Base-by-base conservation (phyloP, 1,284 basidiomycete genomes). In the Pascua guehoae region DNA sequence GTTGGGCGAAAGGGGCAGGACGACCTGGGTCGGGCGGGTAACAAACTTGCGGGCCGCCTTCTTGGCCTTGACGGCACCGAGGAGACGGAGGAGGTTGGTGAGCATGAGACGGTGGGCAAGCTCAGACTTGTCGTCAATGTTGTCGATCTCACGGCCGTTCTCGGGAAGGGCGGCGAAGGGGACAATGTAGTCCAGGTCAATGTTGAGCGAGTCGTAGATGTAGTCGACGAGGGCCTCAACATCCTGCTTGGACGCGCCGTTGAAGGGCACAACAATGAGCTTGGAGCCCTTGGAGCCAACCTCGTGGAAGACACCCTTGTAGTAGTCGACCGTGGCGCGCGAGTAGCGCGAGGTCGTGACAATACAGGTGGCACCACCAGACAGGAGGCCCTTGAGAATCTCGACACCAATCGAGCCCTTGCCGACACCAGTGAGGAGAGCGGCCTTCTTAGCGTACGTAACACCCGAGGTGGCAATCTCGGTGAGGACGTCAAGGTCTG, bases 101-200 rank as follows among this genome's bases (percentile, higher is more conserved):
- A 94, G 80, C 91, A 96, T 96, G 81, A 96, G 92, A 60, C 96
- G 88, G 77, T 98, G 96, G 16, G 96, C 95, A 45, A 98, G 85
- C 78, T 98, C 95, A 12, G 95, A 97, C 76, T 89, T 89, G 81
- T 98, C 96, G 74, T 98, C 96, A 61, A 98, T 82, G 36, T 88
- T 86, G 70, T 98, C 95, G 60, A 98, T 98, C 79, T 98, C 92
- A 61, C 95, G 88, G 47, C 96, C 95, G 71, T 98, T 98, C 79
- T 98, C 96, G 12, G 96, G 94, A 49, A 98, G 88, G 58, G 94
- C 96, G 55, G 95, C 96, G 78, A 98, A 98, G 43, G 95, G 95
- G 62, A 98, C 85, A 69, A 98, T 90, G 79, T 97, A 98, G 79
- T 98, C 95, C 60, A 98, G 84, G 79, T 98, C 95, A 80, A 98